These are phyloP conservation scores for Aureobasidium musti DNA, from an alignment of 2,329 filamentous ascomycete species.

Conservation along the genomic window DNA sequence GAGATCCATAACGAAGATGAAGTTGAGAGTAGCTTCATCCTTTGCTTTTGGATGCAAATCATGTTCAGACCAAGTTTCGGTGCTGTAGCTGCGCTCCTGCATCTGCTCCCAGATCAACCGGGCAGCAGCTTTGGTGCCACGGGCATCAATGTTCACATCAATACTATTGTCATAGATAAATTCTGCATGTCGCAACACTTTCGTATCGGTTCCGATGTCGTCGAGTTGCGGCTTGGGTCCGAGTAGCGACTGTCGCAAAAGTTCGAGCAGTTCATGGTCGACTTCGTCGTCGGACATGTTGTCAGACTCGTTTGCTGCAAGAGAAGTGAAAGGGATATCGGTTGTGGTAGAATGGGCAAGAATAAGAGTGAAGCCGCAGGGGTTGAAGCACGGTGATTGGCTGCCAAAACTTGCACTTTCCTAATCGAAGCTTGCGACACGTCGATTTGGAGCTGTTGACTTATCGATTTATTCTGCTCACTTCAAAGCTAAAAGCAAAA, in stretches of 20 bases:
- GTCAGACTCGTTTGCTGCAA: background rate
- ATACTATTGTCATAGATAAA: conserved; percentile 90
- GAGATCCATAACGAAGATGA: conserved; percentile 97
- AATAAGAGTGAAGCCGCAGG: conserved; percentile 19
- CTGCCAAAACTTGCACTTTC: conserved; percentile 17
- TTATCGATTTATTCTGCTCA: background rate
- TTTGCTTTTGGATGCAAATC: conserved; percentile 84
- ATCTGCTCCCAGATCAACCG: conserved; percentile 77
- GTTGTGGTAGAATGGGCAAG: conserved; percentile 7
- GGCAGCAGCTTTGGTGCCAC: conserved; percentile 78
- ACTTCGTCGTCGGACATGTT: conserved; percentile 88
- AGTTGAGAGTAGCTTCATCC: conserved; percentile 72
- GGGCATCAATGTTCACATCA: conserved; percentile 86
- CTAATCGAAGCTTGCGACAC: background rate
- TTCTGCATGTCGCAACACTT: conserved; percentile 78
- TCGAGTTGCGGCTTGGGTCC: conserved; percentile 42
- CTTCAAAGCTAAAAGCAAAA: background rate
- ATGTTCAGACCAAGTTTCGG: conserved; percentile 82
- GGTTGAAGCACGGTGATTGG: conserved; percentile 7
- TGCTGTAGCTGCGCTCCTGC: conserved; percentile 80
- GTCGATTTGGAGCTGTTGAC: background rate
- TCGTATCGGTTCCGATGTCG: conserved; percentile 65
- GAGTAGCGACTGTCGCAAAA: conserved; percentile 79
- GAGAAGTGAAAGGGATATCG: background rate
- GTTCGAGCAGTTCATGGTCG: conserved; percentile 81